Evolutionary conservation across 495 filamentous ascomycete genomes (phyloP), one percentile per base, ranked within the genome.

Genomic region (Neurospora sp.): DNA sequence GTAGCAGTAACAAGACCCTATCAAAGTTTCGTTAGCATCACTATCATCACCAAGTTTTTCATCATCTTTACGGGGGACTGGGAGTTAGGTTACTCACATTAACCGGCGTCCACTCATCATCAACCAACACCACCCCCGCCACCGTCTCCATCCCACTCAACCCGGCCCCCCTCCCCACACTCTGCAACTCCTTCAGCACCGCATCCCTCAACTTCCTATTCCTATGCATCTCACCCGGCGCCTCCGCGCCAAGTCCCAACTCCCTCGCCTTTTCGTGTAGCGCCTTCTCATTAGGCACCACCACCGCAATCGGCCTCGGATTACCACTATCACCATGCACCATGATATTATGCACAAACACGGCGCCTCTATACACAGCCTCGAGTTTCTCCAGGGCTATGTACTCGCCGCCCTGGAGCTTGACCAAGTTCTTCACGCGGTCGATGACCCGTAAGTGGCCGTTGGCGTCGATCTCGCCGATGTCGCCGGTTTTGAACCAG

Each of bases 401-500:
- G 76, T 91, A 91, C 82, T 91, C 89, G 71, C 89, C 89, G 46
- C 86, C 84, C 75, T 87, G 85, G 75, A 89, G 86, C 86, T 91
- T 91, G 75, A 90, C 92, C 0, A 87, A 79, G 75, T 98, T 97
- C 88, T 98, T 98, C 75, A 93, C 88, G 74, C 94, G 93, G 81
- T 98, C 94, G 76, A 98, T 90, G 81, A 98, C 91, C 72, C 87
- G 86, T 80, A 97, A 89, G 76, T 95, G 92, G 75, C 94, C 94
- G 69, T 89, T 82, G 31, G 87, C 85, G 77, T 95, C 92, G 41
- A 98, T 83, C 35, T 86, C 85, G 78, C 89, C 91, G 44, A 98
- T 92, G 74, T 98, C 94, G 11, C 94, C 94, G 0, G 94, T 97
- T 59, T 89, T 88, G 87, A 97, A 97, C 94, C 94, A 98, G 66